phyloP scores from a whole-genome alignment of 2,329 filamentous ascomycete genomes.

The Aspergillus novoparasiticus region DNA sequence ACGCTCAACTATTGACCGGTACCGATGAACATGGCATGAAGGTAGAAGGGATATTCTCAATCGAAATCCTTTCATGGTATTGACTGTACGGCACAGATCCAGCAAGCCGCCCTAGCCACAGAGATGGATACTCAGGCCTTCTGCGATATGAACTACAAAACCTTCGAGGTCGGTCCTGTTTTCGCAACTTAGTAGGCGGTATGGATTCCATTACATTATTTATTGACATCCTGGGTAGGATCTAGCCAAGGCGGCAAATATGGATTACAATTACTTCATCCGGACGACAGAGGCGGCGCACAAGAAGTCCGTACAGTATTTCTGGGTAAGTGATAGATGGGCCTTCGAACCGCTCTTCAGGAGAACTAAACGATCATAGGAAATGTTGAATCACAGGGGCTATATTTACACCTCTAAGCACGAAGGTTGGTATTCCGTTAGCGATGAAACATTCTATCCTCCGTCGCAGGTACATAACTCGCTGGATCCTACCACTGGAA shows the following conservation, averaged over 20 bases:
- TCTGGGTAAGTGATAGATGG: conserved; percentile 63
- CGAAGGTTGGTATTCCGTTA: conserved; percentile 94
- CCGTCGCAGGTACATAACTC: conserved; percentile 71
- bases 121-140: conserved; percentile 77
- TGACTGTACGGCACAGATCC: conserved; percentile 58
- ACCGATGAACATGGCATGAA: conserved; percentile 99
- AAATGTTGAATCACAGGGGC: conserved; percentile 71
- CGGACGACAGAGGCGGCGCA: conserved; percentile 86
- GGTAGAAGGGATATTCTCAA: conserved; percentile 39
- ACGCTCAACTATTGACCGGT: conserved; percentile 79
- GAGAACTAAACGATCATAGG: conserved; percentile 39
- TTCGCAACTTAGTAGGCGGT: not conserved
- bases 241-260: conserved; percentile 68
- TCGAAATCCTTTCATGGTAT: not conserved
- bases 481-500: conserved; percentile 77
- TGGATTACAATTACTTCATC: conserved; percentile 84
- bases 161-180: conserved; percentile 62
- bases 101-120: conserved; percentile 76
- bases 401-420: conserved; percentile 85
- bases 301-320: conserved; percentile 80
- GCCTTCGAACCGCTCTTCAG: not conserved
- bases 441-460: conserved; percentile 96
- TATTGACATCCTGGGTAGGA: conserved; percentile 43
- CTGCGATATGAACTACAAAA: conserved; percentile 79
- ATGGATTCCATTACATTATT: not conserved